A percentile compares a stretch with the other conserved stretches of the same genome.
These are phyloP conservation scores for Chalciporus piperatus DNA, from an alignment of 768 basidiomycete species.

Conservation along the genomic window DNA sequence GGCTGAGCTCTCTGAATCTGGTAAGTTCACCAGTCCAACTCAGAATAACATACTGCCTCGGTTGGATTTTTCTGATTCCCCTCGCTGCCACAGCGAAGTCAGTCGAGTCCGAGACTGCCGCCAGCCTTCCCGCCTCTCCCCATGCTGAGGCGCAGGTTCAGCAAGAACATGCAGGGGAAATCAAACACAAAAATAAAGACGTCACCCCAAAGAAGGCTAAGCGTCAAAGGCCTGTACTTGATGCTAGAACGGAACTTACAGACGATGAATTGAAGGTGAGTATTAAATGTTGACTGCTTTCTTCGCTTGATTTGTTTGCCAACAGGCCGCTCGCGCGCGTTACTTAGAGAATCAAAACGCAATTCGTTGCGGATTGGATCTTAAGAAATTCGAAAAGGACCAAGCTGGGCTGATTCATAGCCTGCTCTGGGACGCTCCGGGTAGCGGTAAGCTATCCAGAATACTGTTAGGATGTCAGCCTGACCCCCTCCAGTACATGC, in stretches of 20 bases:
- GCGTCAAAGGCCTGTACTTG: slow-evolving; percentile 55
- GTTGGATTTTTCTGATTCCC: slow-evolving; percentile 4
- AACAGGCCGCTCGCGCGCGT: slow-evolving; percentile 57
- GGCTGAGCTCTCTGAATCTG: background rate
- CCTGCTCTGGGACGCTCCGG: slow-evolving; percentile 66
- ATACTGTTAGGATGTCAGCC: background rate
- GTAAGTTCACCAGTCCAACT: slow-evolving; percentile 5
- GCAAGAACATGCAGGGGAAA: background rate
- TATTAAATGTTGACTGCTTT: background rate
- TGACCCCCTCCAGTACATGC: slow-evolving; percentile 51
- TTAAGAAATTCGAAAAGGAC: slow-evolving; percentile 57
- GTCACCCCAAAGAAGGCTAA: slow-evolving; percentile 42
- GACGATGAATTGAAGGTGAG: slow-evolving; percentile 76
- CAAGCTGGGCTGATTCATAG: slow-evolving; percentile 53
- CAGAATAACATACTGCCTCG: background rate
- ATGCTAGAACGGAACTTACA: slow-evolving; percentile 74
- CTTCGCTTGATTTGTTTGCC: background rate
- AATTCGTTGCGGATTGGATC: slow-evolving; percentile 48
- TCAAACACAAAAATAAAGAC: background rate
- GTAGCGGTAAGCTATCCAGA: slow-evolving; percentile 48
- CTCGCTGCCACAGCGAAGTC: slow-evolving; percentile 4
- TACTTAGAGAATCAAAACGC: slow-evolving; percentile 63
- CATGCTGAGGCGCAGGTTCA: background rate
- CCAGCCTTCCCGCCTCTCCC: slow-evolving; percentile 2
- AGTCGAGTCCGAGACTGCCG: background rate